Conservation (phyloP, 2,329 filamentous ascomycete genomes). For the Cladophialophora carrionii region DNA sequence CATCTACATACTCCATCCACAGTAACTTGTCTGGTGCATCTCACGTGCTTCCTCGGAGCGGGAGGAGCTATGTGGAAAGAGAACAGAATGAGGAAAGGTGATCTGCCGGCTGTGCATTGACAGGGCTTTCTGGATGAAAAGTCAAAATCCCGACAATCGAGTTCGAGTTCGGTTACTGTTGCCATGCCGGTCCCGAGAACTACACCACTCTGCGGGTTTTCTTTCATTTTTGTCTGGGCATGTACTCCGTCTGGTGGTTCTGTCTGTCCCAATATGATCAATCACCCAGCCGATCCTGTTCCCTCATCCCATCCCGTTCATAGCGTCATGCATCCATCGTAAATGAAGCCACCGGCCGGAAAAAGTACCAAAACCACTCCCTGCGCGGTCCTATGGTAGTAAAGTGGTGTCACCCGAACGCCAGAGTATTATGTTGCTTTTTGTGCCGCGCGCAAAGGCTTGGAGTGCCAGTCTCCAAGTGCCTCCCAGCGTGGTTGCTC, state of each 20-base stretch:
- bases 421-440: neutral
- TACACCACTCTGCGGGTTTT: neutral
- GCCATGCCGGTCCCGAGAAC: neutral
- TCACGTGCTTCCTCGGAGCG: neutral
- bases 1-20: too few species aligned
- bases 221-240: neutral
- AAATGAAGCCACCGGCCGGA: constrained; percentile 5
- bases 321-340: constrained; percentile 16
- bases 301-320: neutral
- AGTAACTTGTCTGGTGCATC: neutral
- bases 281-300: neutral
- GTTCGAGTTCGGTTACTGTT: neutral
- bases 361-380: neutral
- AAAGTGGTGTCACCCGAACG: neutral
- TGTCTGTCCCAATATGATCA: neutral
- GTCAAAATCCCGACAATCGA: neutral
- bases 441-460: neutral
- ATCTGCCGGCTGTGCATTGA: neutral
- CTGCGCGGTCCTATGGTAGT: neutral
- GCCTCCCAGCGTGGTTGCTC: neutral
- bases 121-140: neutral
- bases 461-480: neutral
- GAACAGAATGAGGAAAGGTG: too few species aligned
- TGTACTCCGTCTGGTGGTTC: neutral
- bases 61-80: neutral